Evolutionary conservation across 1,284 basidiomycete species (phyloP).

Genomic region (Tilletiopsis washingtonensis): DNA sequence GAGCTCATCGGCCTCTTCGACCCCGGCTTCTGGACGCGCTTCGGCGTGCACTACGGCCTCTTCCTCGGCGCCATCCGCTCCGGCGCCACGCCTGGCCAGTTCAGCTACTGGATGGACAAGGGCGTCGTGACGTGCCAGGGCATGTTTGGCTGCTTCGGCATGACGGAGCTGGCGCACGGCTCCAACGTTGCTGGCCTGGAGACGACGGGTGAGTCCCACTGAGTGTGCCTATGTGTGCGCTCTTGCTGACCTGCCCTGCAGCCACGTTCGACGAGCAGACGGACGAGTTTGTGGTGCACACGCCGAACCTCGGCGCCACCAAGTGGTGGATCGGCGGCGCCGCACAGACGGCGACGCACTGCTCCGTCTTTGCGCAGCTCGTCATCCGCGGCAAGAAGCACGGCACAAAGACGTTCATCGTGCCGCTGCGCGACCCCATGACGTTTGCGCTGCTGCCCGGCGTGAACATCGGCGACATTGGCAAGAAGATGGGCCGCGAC

Average conservation of each 20-base stretch:
- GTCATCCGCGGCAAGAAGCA: conserved; percentile 54
- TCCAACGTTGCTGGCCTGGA: conserved; percentile 57
- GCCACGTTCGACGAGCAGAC: conserved; percentile 54
- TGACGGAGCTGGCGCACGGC: conserved; percentile 54
- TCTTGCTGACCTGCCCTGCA: neutral
- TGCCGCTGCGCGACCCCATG: conserved; percentile 54
- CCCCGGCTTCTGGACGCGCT: conserved; percentile 55
- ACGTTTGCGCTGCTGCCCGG: conserved; percentile 50
- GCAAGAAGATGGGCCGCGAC: conserved; percentile 58
- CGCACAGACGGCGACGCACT: conserved; percentile 56
- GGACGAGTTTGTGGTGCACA: conserved; percentile 50
- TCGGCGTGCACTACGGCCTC: conserved; percentile 55
- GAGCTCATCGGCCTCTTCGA: conserved; percentile 51
- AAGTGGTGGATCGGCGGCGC: conserved; percentile 55
- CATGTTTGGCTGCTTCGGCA: conserved; percentile 56
- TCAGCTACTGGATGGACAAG: conserved; percentile 55
- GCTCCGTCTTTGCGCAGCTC: conserved; percentile 56
- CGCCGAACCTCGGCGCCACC: conserved; percentile 27
- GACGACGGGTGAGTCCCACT: conserved; percentile 47
- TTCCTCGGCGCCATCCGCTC: conserved; percentile 50
- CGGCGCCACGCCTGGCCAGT: conserved; percentile 46
- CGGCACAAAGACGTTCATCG: conserved; percentile 57
- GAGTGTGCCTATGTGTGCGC: neutral
- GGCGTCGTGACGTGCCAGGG: conserved; percentile 54
- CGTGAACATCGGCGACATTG: conserved; percentile 56